Percentiles rank a stretch among this genome's conserved stretches.
phyloP scores from a whole-genome alignment of 164 flowering plant species.

The Umbilicus rupestris region DNA sequence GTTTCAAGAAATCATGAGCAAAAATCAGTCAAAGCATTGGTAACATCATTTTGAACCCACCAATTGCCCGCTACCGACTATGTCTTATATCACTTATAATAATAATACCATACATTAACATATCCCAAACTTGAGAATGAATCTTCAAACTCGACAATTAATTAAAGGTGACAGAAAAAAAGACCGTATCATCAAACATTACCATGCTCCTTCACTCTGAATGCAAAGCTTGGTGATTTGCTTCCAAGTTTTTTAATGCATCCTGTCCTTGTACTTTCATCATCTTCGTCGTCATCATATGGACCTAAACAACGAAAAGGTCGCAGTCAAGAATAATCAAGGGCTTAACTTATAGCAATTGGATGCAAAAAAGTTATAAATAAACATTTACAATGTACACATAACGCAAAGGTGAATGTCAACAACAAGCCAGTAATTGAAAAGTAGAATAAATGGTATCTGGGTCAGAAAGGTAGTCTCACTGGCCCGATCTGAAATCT shows the following conservation, averaged over 20 bases:
- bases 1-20: too few relatives aligned
- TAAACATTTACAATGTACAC: not conserved
- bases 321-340: not conserved
- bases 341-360: not conserved
- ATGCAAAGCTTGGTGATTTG: conserved; percentile 9
- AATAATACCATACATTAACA: not conserved
- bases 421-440: not conserved
- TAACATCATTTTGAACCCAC: not conserved
- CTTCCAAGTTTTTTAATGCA: conserved; percentile 3
- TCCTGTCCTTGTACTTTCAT: not conserved
- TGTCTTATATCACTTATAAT: not conserved
- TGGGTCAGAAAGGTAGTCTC: too few relatives aligned
- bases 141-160: not conserved
- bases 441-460: not conserved
- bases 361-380: not conserved
- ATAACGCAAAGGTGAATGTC: not conserved
- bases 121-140: not conserved
- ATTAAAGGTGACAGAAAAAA: not conserved
- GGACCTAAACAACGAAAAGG: not conserved
- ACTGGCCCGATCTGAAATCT: not conserved
- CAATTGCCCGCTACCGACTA: not conserved
- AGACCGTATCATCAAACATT: not conserved
- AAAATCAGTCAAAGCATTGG: too few relatives aligned
- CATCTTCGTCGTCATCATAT: not conserved
- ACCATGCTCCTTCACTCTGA: conserved; percentile 12